phyloP scores from a whole-genome alignment of 768 basidiomycete species.

The Dioszegia hungarica region DNA sequence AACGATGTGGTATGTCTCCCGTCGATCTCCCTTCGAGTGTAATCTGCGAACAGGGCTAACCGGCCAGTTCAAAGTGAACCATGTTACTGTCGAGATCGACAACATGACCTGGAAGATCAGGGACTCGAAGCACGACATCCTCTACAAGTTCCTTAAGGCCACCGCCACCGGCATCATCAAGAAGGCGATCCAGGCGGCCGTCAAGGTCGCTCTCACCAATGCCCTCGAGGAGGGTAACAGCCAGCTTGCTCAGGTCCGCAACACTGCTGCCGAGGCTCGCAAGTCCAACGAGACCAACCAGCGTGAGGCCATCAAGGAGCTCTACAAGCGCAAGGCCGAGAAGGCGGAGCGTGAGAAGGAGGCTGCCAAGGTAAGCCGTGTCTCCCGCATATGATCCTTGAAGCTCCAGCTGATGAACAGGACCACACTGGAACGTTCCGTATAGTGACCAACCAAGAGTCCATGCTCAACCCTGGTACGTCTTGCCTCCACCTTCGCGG shows the following conservation, averaged over 20 bases:
- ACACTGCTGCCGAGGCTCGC: constrained; percentile 55
- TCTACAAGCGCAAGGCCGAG: constrained; percentile 51
- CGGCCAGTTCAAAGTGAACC: too few species aligned
- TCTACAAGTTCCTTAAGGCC: constrained; percentile 70
- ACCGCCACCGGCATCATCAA: constrained; percentile 71
- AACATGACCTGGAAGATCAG: constrained; percentile 79
- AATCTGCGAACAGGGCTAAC: too few species aligned
- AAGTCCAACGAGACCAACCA: constrained; percentile 43
- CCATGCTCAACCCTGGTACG: constrained; percentile 49
- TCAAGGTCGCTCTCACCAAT: constrained; percentile 65
- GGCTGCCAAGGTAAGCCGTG: constrained; percentile 44
- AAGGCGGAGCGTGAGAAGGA: constrained; percentile 52
- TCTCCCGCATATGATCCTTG: too few species aligned
- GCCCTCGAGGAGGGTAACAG: constrained; percentile 83
- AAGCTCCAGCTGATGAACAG: too few species aligned
- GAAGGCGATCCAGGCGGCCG: constrained; percentile 59
- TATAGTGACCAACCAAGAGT: constrained; percentile 67
- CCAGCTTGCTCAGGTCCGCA: constrained; percentile 60
- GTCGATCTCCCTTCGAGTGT: too few species aligned
- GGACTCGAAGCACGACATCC: constrained; percentile 80
- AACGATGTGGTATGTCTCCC: constrained; percentile 50
- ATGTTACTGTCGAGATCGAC: constrained; percentile 66
- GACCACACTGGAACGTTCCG: constrained; percentile 62
- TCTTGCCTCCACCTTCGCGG: constrained; percentile 15
- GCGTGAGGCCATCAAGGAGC: constrained; percentile 35